Evolutionary conservation across 1,284 basidiomycete species (phyloP), one percentile per base, ranked within the genome.

Genomic region (Sutorius eximius): DNA sequence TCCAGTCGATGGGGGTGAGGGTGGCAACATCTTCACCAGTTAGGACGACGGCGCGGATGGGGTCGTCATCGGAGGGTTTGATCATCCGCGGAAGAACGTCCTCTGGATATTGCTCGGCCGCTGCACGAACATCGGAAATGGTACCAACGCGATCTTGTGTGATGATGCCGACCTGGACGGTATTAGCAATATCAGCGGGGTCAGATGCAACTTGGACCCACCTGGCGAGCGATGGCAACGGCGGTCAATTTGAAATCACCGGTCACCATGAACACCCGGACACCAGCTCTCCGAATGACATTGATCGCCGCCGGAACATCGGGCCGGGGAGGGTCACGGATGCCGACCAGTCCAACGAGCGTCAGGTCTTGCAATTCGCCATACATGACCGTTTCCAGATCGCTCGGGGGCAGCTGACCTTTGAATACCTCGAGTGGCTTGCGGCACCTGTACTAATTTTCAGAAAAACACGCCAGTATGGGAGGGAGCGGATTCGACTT

Each of bases 261-360:
- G 0, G 82, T 83, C 43, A 83, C 82, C 79, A 83, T 81, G 62
- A 79, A 77, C 44, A 81, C 75, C 16, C 78, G 67, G 30, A 77
- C 75, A 11, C 77, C 76, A 0, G 82, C 80, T 5, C 66, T 66
- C 15, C 81, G 71, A 60, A 82, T 80, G 34, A 73, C 75, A 3
- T 67, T 54, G 33, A 86, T 79, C 0, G 77, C 71, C 1, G 71
- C 66, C 1, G 74, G 75, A 20, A 83, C 80, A 50, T 85, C 83
- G 6, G 69, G 56, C 16, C 81, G 74, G 2, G 82, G 82, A 1
- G 84, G 84, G 56, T 86, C 85, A 60, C 82, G 77, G 29, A 86
- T 76, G 0, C 81, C 82, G 5, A 85, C 72, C 4, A 86, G 71
- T 11, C 84, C 84, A n/a, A 86, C 74, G 30, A 84, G 68, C 3